Evolutionary conservation across 768 basidiomycete species (phyloP), one percentile per base, ranked within the genome.

Genomic region (Agaricus sinodeliciosus): DNA sequence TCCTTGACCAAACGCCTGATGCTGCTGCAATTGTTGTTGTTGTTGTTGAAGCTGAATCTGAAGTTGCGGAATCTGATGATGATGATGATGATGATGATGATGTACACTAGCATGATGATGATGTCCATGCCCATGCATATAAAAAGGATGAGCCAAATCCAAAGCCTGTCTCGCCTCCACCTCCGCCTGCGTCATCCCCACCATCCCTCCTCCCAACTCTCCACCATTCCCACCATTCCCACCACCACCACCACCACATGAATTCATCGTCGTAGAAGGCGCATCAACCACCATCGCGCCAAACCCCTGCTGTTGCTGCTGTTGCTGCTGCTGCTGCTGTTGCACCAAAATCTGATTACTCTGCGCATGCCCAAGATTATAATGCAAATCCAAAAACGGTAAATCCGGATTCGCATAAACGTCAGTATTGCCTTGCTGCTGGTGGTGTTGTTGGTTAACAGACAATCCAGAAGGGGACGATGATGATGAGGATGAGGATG

Each of bases 351-450:
- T 55, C 19, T 41, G 39, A 22, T 22, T 22, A 39, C 39, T 47
- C 44, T 39, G 55, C 19, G 31, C 44, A 22, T 55, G 53, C 9
- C 54, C 48, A 37, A 55, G 43, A 35, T 81, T 83, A 62, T 87
- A 86, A 62, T 87, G 85, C 63, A 87, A 60, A 62, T 87, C 85
- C 49, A 87, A 72, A 65, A 85, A 87, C 3, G 84, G 79, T 3
- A 86, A 63, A 54, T 79, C 75, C 18, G 39, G 37, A 43, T 80
- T 71, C 34, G 53, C 48, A 39, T 50, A 52, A 25, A 27, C 57
- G 8, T 39, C 51, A 2, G 49, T 15, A 19, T 35, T 41, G 19
- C 25, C 37, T 15, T 37, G 26, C 42, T 48, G 18, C 8, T 43
- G 22, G 3, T 22, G 22, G 3, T 22, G 22, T 22, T 22, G 25